Evolutionary conservation across 2,329 filamentous ascomycete genomes (phyloP).

Genomic region (Bipolaris oryzae): DNA sequence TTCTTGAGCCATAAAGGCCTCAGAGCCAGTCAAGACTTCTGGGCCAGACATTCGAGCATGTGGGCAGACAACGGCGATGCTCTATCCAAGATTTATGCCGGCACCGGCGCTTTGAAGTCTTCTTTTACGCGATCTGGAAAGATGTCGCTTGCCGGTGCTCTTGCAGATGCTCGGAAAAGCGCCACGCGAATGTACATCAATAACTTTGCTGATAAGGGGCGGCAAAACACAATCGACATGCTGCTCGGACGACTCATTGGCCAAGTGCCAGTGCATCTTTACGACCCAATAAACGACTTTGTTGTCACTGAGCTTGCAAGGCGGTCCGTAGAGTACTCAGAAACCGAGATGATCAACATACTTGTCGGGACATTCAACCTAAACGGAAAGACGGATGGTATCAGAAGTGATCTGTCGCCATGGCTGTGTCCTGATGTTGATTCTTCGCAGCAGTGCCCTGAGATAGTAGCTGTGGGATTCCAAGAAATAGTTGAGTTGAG

Average conservation of each 20-base stretch:
- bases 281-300: slow-evolving; percentile 92
- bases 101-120: slow-evolving; percentile 92
- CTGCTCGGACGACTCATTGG: slow-evolving; percentile 84
- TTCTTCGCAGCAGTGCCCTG: slow-evolving; percentile 67
- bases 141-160: slow-evolving; percentile 90
- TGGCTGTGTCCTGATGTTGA: slow-evolving; percentile 80
- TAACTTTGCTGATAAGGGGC: slow-evolving; percentile 91
- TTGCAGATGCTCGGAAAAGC: slow-evolving; percentile 95
- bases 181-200: slow-evolving; percentile 95
- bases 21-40: slow-evolving; percentile 77
- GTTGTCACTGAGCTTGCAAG: slow-evolving; percentile 77
- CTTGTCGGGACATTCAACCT: slow-evolving; percentile 93
- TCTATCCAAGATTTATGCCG: slow-evolving; percentile 92
- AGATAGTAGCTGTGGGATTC: slow-evolving; percentile 89
- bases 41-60: slow-evolving; percentile 87
- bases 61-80: slow-evolving; percentile 98
- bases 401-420: slow-evolving; percentile 77
- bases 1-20: slow-evolving; percentile 78
- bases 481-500: slow-evolving; percentile 98
- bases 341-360: slow-evolving; percentile 74
- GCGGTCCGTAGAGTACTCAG: slow-evolving; percentile 73
- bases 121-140: slow-evolving; percentile 94
- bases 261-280: slow-evolving; percentile 82
- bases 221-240: slow-evolving; percentile 94
- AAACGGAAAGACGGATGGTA: slow-evolving; percentile 82